Base-by-base conservation (phyloP, 1,284 basidiomycete species). In the Thecaphora frezii region DNA sequence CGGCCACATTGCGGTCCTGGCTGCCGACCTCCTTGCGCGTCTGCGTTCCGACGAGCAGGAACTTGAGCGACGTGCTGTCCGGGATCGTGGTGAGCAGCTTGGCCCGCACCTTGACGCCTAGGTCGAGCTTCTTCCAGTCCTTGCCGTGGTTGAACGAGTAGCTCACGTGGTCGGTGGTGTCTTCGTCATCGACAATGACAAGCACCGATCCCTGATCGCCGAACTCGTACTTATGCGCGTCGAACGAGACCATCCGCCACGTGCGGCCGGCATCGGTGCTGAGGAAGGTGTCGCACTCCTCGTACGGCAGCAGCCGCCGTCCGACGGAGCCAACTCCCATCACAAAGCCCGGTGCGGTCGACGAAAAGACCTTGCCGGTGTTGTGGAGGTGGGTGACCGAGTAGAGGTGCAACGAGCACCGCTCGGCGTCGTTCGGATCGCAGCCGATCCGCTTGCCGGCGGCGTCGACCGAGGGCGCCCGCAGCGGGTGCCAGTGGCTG, bases 281-380 rank as follows among this genome's bases (percentile, higher is more conserved):
- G 58, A 97, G 79, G 82, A 93, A 98, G 0, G 94, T 97, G 73
- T 97, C 91, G 76, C 90, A 89, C 36, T 96, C 89, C 46, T 89
- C 87, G 76, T 98, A 98, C 0, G 87, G 83, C 30, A 83, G 78
- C 5, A 97, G 82, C 18, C 82, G 81, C 18, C 84, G 81, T 2
- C 93, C 93, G 25, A 97, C 84, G 0, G 86, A 90, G 7, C 94
- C 94, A 1, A 98, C 92, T 30, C 89, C 94, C 89, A 98, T 94
- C 30, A 92, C 88, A 59, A 92, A 85, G 0, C 94, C 94, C 0
- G 94, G 93, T 0, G 93, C 93, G 12, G 90, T 88, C 0, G 91
- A 93, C 1, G 92, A 94, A 81, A 97, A 97, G 22, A 97, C 85
- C 22, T 89, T 86, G 0, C 94, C 94, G 67, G 89, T 89, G 80